Base-by-base conservation (phyloP, 2,329 filamentous ascomycete genomes). In the Nannizziopsis arthrosporioides region DNA sequence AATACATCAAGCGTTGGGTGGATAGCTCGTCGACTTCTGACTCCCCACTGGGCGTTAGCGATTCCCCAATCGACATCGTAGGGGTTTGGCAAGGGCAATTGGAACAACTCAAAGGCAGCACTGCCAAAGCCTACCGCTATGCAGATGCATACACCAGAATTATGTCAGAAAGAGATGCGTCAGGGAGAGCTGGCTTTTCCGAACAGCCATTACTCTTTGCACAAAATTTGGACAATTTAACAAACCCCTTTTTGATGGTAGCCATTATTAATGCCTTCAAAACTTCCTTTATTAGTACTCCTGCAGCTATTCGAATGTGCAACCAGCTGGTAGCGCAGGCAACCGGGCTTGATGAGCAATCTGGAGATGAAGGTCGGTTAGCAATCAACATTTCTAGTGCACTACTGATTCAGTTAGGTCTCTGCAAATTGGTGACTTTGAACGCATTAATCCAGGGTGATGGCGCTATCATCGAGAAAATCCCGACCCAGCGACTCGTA, bases 401-500 rank as follows among this genome's bases (percentile, higher is more conserved):
- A 61, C 44, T 43, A 34, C 42, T 41, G n/a, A 39, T 19, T 40
- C 34, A 38, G 36, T 1, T 47, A 73, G 70, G 64, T 2, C 59
- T 79, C 10, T 67, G 63, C 47, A 69, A 74, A 44, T 60, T 81
- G 2, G 63, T 74, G 2, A 55, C 77, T 9, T 66, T 81, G 14
- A 81, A 81, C 55, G 63, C 71, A 22, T 64, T 81, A 3, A 55
- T 80, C 7, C 60, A 68, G 18, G 68, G 65, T 2, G 71, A 75
- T 49, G 68, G 73, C 32, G 65, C 67, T 6, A 67, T 75, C 15
- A 61, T 70, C 62, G 18, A 71, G 17, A 55, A 49, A 9, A 47
- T 78, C 48, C 69, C 68, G 17, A 67, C 64, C 47, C 78, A 89
- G 57, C 77, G 88, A 18, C 66, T 92, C 2, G 79, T 94, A 0